Evolutionary conservation across 2,329 filamentous ascomycete genomes (phyloP), one percentile per base, ranked within the genome.

Genomic region (Pseudocercospora vitis): DNA sequence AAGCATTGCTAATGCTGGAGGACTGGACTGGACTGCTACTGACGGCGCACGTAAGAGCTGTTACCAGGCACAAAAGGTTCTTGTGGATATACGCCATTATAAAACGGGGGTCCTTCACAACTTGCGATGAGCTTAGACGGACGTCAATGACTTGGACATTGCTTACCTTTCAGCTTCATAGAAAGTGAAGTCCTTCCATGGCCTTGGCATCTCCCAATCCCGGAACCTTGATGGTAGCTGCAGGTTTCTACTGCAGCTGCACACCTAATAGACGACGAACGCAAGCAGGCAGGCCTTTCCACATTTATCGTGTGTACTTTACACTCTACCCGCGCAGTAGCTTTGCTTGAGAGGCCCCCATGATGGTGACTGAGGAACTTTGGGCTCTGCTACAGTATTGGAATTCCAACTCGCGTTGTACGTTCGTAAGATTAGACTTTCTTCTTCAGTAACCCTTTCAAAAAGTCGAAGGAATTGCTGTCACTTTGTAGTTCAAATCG

Each of bases 401-500:
- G 31, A 32, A 11, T 11, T 1, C 9, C n/a, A 35, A 7, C 8
- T 6, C 7, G 32, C 32, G 32, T 35, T 14, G 32, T 35, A 42
- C 21, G 9, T 18, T 23, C 18, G 11, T 2, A 9, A 23, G 12
- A 24, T 57, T 33, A 91, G 1, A 85, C 71, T 77, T 95, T 97
- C 65, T 86, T 82, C 76, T 84, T 89, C 16, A 99, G 76, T 65
- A 99, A 68, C 0, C 94, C 94, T 68, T 83, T 89, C 75, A 96
- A 95, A 71, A 96, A 99, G 73, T 99, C 94, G 76, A 99, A 99
- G 71, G 91, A 96, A 68, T 99, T 99, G 69, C 91, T 90, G 71
- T 99, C 94, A 70, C 91, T 96, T 76, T 96, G 91, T 73, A 99
- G 73, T 63, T 87, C 83, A 81, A 88, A 92, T 46, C 87, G 77